Evolutionary conservation across 2,329 filamentous ascomycete genomes (phyloP), one percentile per base, ranked within the genome.

Genomic region (Arthrobotrys musiformis): DNA sequence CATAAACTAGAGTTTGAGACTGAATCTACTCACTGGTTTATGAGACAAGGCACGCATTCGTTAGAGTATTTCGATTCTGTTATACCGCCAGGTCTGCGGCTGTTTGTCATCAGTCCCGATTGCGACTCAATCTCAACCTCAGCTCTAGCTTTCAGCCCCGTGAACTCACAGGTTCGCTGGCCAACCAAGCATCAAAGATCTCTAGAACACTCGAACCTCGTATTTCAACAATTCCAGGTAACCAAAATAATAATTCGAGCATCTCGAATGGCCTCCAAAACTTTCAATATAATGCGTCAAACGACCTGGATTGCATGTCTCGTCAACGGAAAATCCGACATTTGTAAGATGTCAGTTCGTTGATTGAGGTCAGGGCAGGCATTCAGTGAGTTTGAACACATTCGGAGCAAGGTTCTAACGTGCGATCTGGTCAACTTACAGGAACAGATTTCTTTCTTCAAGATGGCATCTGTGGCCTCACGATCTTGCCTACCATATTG

Each of bases 161-260:
- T 5, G n/a, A 19, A 46, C 19, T 3, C 42, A 19, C 4, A 7
- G 19, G 19, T 46, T 17, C 19, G 40, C 40, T 17, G 9, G 30
- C 30, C 2, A 17, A 42, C 4, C 15, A 19, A 42, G 6, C 2
- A 42, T 5, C 1, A 19, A 19, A 19, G n/a, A 17, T 42, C 11
- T 4, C 40, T 40, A 22, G n/a, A 44, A 44, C 17, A 17, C 44
- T 30, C 50, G 28, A 56, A 35, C 17, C 28, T 22, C 28, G n/a
- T 42, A 48, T 48, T 48, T 24, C 54, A 58, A 26, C 54, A 24
- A 58, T 58, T 13, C 54, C 19, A 58, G 54, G 54, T 58, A 58
- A 58, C 54, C 6, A 40, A 40, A 40, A 26, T 19, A 58, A 28
- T 26, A 26, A 19, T 58, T 58, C 54, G 33, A 58, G 33, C 11